Conservation (phyloP, 306 rosid genomes). For the Lablab purpureus region DNA sequence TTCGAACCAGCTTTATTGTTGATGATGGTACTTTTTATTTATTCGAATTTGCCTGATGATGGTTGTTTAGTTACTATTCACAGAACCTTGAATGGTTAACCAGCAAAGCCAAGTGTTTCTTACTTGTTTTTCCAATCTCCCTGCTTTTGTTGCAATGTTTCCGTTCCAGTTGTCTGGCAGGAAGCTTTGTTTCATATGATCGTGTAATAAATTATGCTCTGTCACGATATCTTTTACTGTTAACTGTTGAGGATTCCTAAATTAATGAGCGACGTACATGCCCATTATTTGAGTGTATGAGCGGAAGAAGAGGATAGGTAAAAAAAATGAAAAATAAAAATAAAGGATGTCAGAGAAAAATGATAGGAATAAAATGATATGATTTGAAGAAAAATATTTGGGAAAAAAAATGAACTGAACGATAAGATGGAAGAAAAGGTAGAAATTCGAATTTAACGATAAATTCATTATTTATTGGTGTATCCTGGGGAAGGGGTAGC, state of each 20-base stretch:
- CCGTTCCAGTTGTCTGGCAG: slow-evolving; percentile 32
- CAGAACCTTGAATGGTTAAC: slow-evolving; percentile 10
- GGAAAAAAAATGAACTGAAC: background rate
- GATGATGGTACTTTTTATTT: background rate
- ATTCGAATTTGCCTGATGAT: slow-evolving; percentile 5
- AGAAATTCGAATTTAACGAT: background rate
- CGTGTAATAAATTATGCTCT: slow-evolving; percentile 6
- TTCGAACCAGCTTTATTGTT: background rate
- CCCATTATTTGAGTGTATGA: background rate
- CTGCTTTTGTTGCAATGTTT: slow-evolving; percentile 3
- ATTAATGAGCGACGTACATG: background rate
- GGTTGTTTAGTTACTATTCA: background rate
- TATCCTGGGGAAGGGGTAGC: background rate
- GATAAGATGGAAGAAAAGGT: background rate
- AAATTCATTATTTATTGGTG: background rate
- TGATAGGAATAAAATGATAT: background rate
- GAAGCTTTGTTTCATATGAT: background rate
- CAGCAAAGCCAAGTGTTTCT: slow-evolving; percentile 10
- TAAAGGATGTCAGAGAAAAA: background rate
- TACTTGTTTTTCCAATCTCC: background rate
- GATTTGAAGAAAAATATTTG: background rate
- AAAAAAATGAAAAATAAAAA: background rate
- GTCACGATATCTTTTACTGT: slow-evolving; percentile 11
- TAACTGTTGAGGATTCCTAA: slow-evolving; percentile 4
- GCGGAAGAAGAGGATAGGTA: background rate